Evolutionary conservation across 116 monocot genomes (phyloP).

Genomic region (Papilionanthe hybrid): DNA sequence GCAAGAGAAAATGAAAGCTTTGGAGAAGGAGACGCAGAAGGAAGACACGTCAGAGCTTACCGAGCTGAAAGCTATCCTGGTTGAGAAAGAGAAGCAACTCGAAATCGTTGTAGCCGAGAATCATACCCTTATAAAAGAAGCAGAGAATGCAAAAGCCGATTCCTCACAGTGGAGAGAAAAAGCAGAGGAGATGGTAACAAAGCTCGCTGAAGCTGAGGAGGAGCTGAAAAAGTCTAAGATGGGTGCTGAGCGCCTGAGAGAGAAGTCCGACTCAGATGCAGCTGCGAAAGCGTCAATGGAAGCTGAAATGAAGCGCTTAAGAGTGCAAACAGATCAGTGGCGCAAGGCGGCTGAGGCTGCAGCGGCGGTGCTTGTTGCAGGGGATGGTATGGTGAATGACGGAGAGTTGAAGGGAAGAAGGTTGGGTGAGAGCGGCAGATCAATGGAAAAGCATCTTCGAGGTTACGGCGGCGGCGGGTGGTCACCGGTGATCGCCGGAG

Average conservation of each 20-base stretch:
- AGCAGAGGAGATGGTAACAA: conserved; percentile 40
- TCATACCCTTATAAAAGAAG: conserved; percentile 30
- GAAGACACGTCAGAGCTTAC: conserved; percentile 3
- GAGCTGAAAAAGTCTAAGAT: conserved; percentile 27
- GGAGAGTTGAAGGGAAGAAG: conserved; percentile 15
- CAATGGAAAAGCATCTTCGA: conserved; percentile 41
- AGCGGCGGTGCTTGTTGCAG: conserved; percentile 43
- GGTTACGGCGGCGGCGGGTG: conserved; percentile 16
- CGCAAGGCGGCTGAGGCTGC: conserved; percentile 84
- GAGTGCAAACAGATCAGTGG: conserved; percentile 83
- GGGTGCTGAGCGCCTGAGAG: conserved; percentile 18
- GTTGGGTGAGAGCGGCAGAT: conserved; percentile 32
- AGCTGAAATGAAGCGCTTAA: conserved; percentile 54
- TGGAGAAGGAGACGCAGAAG: background rate
- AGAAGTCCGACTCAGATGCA: conserved; percentile 34
- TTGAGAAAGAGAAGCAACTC: conserved; percentile 30
- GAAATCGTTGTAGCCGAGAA: conserved; percentile 30
- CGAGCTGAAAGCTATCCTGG: conserved; percentile 33
- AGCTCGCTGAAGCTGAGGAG: conserved; percentile 23
- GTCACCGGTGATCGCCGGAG: conserved; percentile 28
- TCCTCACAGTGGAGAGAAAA: conserved; percentile 16
- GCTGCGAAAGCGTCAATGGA: conserved; percentile 40
- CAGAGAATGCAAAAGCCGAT: conserved; percentile 22
- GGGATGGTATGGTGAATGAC: conserved; percentile 15
- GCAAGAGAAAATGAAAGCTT: conserved; percentile 2